Evolutionary conservation across 2,329 filamentous ascomycete species (phyloP).

Genomic region (Neobulgaria alba): DNA sequence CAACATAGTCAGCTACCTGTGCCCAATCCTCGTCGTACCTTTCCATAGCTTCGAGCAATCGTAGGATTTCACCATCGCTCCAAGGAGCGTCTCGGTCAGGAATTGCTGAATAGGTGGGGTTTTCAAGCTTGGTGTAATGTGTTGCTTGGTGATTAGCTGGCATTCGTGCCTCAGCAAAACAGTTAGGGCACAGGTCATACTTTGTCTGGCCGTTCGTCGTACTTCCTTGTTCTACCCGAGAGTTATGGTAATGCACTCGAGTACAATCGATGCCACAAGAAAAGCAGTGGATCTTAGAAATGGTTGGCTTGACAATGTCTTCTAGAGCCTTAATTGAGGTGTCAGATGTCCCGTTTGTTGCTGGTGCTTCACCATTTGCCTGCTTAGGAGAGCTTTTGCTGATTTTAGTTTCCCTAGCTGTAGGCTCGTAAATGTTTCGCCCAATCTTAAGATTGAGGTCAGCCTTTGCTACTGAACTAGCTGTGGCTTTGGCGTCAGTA

Average conservation of each 20-base stretch:
- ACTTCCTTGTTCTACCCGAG: constrained; percentile 38
- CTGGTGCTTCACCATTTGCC: constrained; percentile 61
- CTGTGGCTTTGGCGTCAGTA: constrained; percentile 46
- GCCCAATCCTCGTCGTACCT: constrained; percentile 95
- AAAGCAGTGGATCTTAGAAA: constrained; percentile 71
- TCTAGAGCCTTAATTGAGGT: constrained; percentile 37
- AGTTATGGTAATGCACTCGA: constrained; percentile 59
- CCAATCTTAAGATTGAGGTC: constrained; percentile 89
- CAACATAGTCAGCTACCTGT: constrained; percentile 84
- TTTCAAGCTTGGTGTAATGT: constrained; percentile 85
- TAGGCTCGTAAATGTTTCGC: constrained; percentile 92
- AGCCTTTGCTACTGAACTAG: constrained; percentile 58
- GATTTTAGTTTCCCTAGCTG: constrained; percentile 63
- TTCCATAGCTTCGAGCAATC: constrained; percentile 84
- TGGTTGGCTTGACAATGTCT: constrained; percentile 55
- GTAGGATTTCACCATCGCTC: constrained; percentile 83
- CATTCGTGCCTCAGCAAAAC: constrained; percentile 77
- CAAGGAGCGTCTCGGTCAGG: constrained; percentile 80
- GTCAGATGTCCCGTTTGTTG: constrained; percentile 53
- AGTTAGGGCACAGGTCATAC: constrained; percentile 86
- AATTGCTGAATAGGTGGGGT: constrained; percentile 70
- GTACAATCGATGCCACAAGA: constrained; percentile 90
- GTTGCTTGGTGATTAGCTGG: constrained; percentile 68
- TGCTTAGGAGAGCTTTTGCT: constrained; percentile 62
- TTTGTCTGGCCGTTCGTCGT: constrained; percentile 45